These are phyloP conservation scores for Xylaria intraflava DNA, from an alignment of 495 filamentous ascomycete genomes.

Conservation along the genomic window DNA sequence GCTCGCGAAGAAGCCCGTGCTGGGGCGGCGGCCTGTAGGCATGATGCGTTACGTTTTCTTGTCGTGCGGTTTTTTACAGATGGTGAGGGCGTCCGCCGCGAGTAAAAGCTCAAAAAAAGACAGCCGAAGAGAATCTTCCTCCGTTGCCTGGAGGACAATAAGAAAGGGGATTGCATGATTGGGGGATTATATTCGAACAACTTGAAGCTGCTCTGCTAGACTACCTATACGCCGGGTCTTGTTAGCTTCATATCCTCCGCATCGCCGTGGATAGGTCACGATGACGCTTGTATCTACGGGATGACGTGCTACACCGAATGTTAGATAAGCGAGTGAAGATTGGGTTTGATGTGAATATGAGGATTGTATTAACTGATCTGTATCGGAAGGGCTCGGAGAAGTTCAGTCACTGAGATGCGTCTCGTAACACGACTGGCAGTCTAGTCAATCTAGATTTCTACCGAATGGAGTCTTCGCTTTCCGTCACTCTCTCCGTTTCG, in stretches of 20 bases:
- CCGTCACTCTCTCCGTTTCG: conserved; percentile 20
- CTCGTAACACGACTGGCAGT: too few relatives aligned
- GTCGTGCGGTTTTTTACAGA: not conserved
- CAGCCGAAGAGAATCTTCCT: not conserved
- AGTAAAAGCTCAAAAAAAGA: not conserved
- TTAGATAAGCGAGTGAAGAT: too few relatives aligned
- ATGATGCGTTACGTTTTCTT: not conserved
- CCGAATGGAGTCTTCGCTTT: too few relatives aligned
- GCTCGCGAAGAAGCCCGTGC: not conserved
- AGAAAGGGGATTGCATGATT: not conserved
- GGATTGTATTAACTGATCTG: too few relatives aligned
- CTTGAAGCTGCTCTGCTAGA: too few relatives aligned
- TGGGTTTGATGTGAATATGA: too few relatives aligned
- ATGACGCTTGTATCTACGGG: not conserved
- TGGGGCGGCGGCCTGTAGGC: not conserved
- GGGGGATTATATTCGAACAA: too few relatives aligned
- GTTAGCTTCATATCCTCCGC: conserved; percentile 4
- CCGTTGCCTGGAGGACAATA: not conserved
- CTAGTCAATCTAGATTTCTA: too few relatives aligned
- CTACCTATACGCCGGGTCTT: too few relatives aligned
- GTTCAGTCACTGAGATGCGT: too few relatives aligned
- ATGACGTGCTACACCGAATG: not conserved
- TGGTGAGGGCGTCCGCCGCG: not conserved
- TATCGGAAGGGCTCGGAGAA: too few relatives aligned
- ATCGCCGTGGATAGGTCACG: not conserved